phyloP scores from a whole-genome alignment of 306 rosid genomes.

The Rosa persica region DNA sequence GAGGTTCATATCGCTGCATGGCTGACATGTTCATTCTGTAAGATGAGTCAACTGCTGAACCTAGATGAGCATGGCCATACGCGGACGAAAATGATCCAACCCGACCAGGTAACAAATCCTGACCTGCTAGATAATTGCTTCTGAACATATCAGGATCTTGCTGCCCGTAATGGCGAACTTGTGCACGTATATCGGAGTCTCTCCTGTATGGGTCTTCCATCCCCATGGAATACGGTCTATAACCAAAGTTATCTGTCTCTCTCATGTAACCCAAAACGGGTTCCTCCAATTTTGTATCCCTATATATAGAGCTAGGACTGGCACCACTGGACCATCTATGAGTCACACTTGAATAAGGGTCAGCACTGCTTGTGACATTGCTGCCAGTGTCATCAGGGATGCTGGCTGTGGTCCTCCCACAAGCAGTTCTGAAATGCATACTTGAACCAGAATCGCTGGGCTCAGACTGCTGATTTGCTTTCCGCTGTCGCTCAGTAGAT shows the following conservation, averaged over 20 bases:
- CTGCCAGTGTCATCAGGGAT: conserved; percentile 11
- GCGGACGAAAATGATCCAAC: conserved; percentile 22
- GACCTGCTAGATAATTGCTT: conserved; percentile 30
- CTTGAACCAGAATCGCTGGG: conserved; percentile 21
- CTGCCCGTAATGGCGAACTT: conserved; percentile 33
- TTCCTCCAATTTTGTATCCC: conserved; percentile 41
- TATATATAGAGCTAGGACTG: conserved; percentile 30
- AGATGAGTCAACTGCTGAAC: conserved; percentile 28
- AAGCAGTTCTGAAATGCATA: conserved; percentile 22
- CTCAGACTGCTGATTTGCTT: conserved; percentile 26
- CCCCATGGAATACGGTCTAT: conserved; percentile 33
- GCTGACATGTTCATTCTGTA: conserved; percentile 44
- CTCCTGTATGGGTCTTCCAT: conserved; percentile 29
- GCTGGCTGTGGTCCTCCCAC: conserved; percentile 9
- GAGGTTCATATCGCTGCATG: conserved; percentile 64
- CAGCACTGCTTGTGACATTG: conserved; percentile 12
- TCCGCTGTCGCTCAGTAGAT: conserved; percentile 22
- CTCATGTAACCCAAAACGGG: conserved; percentile 22
- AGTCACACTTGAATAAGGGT: conserved; percentile 3
- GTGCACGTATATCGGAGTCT: conserved; percentile 40
- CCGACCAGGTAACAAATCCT: conserved; percentile 30
- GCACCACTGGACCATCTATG: conserved; percentile 28
- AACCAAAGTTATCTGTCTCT: conserved; percentile 28
- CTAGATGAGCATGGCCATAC: conserved; percentile 24
- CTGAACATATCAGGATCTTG: conserved; percentile 29